Evolutionary conservation across 208 protist species (phyloP), one percentile per base, ranked within the genome.

Genomic region (Trypanosoma brucei): DNA sequence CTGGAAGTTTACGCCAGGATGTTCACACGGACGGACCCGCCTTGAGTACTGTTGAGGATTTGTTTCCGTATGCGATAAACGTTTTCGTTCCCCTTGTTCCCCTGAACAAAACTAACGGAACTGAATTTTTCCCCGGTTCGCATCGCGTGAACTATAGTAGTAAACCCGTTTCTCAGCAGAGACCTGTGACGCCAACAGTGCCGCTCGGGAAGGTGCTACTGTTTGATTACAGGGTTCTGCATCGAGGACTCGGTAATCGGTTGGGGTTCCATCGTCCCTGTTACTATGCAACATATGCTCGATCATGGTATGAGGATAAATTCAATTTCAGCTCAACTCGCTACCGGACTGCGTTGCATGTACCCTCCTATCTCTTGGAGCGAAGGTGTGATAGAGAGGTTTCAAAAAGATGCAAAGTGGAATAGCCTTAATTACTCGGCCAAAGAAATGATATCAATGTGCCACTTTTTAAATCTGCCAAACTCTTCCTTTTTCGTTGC

Each of bases 1-100:
- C 65, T 37, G 80, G 84, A 30, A 85, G 79, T 58, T 69, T 74
- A 42, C 68, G 44, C 1, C 78, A 91, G 50, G 72, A 74, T 38
- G 53, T 66, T 38, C 84, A 91, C 50, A 85, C 81, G 2, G 78
- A 91, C 55, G 80, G 81, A 0, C 78, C 84, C 53, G 42, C 70
- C 3, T 73, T 86, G 3, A 84, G 76, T 46, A 60, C 62, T 35
- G 65, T 76, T 3, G 75, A 78, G 0, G 70, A 87, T 59, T 51
- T 88, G 13, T 84, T 75, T 52, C 84, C 81, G 0, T 86, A 88
- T 60, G 78, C 81, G 9, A 49, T 91, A 36, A 88, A 91, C 70
- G 76, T 87, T 22, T 88, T 91, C 59, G 70, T 88, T 37, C 84
- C 81, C n/a, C 69, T 88, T 48, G 80, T 83, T 55, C 46, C 57